Evolutionary conservation across 2,329 filamentous ascomycete genomes (phyloP).

Genomic region (Pseudomassariella vexata): DNA sequence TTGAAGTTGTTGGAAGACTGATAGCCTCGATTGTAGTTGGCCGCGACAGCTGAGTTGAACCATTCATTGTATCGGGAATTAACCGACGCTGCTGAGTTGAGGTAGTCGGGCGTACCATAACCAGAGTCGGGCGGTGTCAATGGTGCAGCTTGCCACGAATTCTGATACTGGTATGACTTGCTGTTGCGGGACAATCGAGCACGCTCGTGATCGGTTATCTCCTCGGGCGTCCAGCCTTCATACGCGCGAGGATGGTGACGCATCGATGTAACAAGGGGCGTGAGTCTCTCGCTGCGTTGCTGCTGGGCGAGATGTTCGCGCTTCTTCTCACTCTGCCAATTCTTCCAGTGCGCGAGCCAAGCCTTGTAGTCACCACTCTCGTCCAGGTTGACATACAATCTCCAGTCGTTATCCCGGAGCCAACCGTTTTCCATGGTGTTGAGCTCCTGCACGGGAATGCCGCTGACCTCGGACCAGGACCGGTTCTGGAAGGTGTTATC

Average conservation of each 20-base stretch:
- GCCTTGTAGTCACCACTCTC: constrained; percentile 65
- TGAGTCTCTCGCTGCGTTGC: constrained; percentile 41
- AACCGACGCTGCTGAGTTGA: constrained; percentile 47
- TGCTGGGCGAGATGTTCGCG: constrained; percentile 17
- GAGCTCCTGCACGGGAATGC: constrained; percentile 76
- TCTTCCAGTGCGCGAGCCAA: constrained; percentile 56
- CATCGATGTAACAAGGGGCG: constrained; percentile 41
- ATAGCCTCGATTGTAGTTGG: constrained; percentile 31
- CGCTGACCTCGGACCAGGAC: constrained; percentile 93
- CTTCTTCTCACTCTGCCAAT: constrained; percentile 52
- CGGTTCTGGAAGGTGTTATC: constrained; percentile 98
- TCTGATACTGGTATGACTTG: constrained; percentile 35
- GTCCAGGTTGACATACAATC: constrained; percentile 79
- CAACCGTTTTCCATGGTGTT: constrained; percentile 85
- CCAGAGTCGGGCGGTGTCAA: constrained; percentile 57
- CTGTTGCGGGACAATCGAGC: constrained; percentile 23
- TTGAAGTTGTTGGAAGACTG: constrained; percentile 32
- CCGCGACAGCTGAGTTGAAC: constrained; percentile 37
- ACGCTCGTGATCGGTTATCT: constrained; percentile 48
- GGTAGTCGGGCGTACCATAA: constrained; percentile 55
- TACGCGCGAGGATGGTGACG: constrained; percentile 34
- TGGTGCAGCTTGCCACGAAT: constrained; percentile 35
- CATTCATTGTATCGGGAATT: constrained; percentile 54
- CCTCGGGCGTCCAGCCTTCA: constrained; percentile 46
- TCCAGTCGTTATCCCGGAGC: constrained; percentile 77